Conservation (phyloP, 1,284 basidiomycete species). For the Schizopora paradoxa region DNA sequence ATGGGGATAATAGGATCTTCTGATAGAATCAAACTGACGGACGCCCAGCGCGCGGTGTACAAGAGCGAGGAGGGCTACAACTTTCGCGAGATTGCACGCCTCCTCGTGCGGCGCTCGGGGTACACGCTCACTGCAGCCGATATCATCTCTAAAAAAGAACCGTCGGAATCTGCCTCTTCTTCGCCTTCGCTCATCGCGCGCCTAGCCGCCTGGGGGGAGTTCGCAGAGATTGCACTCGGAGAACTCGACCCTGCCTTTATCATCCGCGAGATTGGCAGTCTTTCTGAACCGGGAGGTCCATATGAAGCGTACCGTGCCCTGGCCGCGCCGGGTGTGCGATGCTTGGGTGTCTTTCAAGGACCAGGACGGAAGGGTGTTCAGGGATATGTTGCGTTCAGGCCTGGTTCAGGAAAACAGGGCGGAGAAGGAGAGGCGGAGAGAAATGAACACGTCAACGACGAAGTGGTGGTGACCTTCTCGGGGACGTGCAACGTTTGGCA, state of each 20-base stretch:
- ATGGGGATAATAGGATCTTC: no score
- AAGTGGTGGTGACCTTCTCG: conserved; percentile 20
- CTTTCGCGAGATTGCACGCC: conserved; percentile 20
- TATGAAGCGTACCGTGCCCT: conserved; percentile 19
- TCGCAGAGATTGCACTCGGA: conserved; percentile 19
- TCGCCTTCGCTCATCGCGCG: conserved; percentile 5
- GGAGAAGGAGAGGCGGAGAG: no score
- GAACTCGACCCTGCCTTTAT: conserved; percentile 14
- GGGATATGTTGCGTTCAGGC: conserved; percentile 18
- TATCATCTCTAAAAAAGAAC: no score
- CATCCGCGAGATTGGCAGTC: conserved; percentile 12
- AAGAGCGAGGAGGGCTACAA: conserved; percentile 21
- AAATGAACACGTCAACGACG: conserved; percentile 9
- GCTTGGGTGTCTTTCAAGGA: conserved; percentile 16
- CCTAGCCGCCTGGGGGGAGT: conserved; percentile 13
- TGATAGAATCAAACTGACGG: no score
- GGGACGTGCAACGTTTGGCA: conserved; percentile 12
- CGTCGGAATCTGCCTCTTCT: not conserved
- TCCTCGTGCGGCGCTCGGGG: conserved; percentile 7
- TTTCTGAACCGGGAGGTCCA: conserved; percentile 12
- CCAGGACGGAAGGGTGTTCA: conserved; percentile 15
- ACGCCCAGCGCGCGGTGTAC: no score
- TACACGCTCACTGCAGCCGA: not conserved
- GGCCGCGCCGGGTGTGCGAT: conserved; percentile 3
- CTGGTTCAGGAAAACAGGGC: no score